Evolutionary conservation across 768 basidiomycete species (phyloP).

Genomic region (Rhizopogon vesiculosus): DNA sequence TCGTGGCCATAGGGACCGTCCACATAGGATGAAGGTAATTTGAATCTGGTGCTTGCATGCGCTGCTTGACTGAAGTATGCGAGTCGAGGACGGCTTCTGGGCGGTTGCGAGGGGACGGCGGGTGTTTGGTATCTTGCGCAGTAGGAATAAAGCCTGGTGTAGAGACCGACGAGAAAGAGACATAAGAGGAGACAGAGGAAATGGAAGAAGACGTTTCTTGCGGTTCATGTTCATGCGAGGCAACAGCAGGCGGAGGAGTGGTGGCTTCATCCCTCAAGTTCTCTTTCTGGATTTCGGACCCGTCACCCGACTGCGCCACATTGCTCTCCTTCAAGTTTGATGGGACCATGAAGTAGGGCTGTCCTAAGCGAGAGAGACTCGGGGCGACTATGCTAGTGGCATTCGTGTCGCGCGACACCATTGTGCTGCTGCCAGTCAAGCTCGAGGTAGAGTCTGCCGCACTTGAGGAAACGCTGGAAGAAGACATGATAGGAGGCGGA

Average conservation of each 20-base stretch:
- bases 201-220: conserved; percentile 1
- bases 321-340: background rate
- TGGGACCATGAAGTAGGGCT: background rate
- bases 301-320: background rate
- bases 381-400: background rate
- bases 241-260: background rate
- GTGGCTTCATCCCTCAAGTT: background rate
- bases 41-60: background rate
- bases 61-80: background rate
- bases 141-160: background rate
- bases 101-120: background rate
- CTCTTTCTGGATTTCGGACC: background rate
- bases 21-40: conserved; percentile 24
- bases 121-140: background rate
- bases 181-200: background rate
- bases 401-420: background rate
- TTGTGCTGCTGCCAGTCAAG: background rate
- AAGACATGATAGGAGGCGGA: background rate
- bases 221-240: background rate
- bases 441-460: background rate
- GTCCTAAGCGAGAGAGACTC: background rate
- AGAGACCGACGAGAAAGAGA: background rate
- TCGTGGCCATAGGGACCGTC: conserved; percentile 21
- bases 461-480: conserved; percentile 1
- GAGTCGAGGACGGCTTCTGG: background rate